Base-by-base conservation (phyloP, 1,284 basidiomycete genomes). In the Puccinia triticina region DNA sequence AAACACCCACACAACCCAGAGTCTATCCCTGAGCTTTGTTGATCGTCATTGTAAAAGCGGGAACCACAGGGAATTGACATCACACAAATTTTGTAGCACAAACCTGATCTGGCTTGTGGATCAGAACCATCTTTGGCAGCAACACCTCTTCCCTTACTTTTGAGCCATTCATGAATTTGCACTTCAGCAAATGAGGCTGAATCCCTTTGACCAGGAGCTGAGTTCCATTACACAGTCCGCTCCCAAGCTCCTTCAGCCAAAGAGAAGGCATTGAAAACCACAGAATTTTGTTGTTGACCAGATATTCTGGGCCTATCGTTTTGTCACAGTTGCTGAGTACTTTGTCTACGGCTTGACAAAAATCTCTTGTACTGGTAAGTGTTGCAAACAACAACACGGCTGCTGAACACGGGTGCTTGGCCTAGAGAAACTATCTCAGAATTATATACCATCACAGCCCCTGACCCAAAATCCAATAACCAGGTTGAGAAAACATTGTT, bases 1-100 rank as follows among this genome's bases (percentile, higher is more conserved):
- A 85, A 4, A 88, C 40, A 0, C 85, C 86, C 37, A 88, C 84
- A 69, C 84, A 75, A 32, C 83, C 84, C 0, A 87, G 84, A 16
- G 88, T 89, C 82, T 89, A 89, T 0, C 89, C 89, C 84, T 90
- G 89, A 0, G 87, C 48, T 77, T 89, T 89, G 84, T 89, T 89
- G 83, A 89, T 88, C 3, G 86, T 88, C 79, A 89, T 87, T 16
- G 88, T 86, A 85, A 89, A 89, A 5, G 88, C 88, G 0, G 89
- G 85, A 0, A 84, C 84, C 0, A 89, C 83, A 16, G 89, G 88
- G 84, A 89, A 89, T 83, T 89, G 88, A 1, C 82, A 83, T 8
- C 87, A 84, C 14, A 66, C 66, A 12, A 89, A 83, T 85, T 86
- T 1, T 14, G 16, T 16, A 4, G 29, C 18, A 16, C n/a, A 14